Evolutionary conservation across 1,139 yeast species (phyloP).

Genomic region (Pneumocystis sp.): DNA sequence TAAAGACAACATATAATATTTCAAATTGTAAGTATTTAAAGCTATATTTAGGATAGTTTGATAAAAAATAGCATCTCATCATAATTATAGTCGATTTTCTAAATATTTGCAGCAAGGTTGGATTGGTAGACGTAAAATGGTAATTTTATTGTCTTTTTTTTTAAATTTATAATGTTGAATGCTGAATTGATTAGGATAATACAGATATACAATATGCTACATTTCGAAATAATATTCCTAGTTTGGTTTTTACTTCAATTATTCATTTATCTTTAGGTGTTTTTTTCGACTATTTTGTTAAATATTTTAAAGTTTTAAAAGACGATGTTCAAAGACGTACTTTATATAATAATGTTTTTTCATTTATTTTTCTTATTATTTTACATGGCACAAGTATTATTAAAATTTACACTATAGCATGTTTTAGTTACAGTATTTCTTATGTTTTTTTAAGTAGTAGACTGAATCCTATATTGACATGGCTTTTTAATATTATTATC

Average conservation of each 20-base stretch:
- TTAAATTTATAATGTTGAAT: background rate
- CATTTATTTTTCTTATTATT: constrained; percentile 49
- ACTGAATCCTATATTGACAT: constrained; percentile 28
- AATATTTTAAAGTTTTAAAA: constrained; percentile 14
- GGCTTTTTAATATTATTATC: constrained; percentile 66
- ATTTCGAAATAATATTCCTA: constrained; percentile 63
- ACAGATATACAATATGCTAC: constrained; percentile 81
- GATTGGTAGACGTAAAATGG: constrained; percentile 25
- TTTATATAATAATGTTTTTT: constrained; percentile 57
- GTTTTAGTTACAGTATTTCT: constrained; percentile 41
- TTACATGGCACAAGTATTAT: constrained; percentile 67
- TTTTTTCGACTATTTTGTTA: constrained; percentile 17
- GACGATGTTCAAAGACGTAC: constrained; percentile 26
- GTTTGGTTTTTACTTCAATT: constrained; percentile 39
- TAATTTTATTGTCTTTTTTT: constrained; percentile 9
- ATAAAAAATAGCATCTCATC: constrained; percentile 36
- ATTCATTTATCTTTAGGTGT: constrained; percentile 42
- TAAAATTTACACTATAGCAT: constrained; percentile 44
- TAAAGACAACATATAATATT: constrained; percentile 7
- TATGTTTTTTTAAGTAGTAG: constrained; percentile 23
- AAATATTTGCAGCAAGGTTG: constrained; percentile 60
- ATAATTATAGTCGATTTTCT: constrained; percentile 54
- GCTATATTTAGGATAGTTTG: background rate
- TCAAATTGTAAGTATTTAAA: constrained; percentile 1
- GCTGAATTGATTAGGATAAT: constrained; percentile 34